Percentiles rank a stretch among this genome's conserved stretches.
Evolutionary conservation across 345 rosid genomes (phyloP).

Genomic region (Reutealis trisperma): DNA sequence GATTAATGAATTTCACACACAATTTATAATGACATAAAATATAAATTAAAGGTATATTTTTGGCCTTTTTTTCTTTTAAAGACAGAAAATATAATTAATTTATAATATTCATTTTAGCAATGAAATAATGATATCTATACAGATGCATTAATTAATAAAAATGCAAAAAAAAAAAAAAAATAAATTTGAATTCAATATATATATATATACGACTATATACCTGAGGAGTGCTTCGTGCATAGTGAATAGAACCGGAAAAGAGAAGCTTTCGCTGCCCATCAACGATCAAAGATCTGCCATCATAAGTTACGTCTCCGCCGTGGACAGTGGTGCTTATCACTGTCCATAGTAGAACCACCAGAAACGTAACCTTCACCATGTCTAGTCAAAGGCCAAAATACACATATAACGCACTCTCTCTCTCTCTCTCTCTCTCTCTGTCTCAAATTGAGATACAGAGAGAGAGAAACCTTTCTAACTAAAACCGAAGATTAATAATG

Average conservation of each 20-base stretch:
- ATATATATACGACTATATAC: neutral
- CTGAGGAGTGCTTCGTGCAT: conserved; percentile 34
- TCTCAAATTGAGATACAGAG: neutral
- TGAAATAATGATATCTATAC: too few species aligned
- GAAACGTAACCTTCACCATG: neutral
- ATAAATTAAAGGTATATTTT: too few species aligned
- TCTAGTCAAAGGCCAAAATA: neutral
- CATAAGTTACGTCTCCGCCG: conserved; percentile 24
- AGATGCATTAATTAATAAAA: neutral
- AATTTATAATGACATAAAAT: too few species aligned
- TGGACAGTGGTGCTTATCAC: neutral
- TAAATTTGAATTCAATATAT: too few species aligned
- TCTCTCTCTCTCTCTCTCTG: neutral
- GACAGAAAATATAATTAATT: too few species aligned
- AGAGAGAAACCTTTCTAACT: neutral
- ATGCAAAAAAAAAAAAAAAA: neutral
- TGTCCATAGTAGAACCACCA: neutral
- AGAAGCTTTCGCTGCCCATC: conserved; percentile 30
- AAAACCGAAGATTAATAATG: neutral
- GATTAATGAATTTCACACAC: too few species aligned
- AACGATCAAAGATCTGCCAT: conserved; percentile 23
- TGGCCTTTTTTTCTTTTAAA: too few species aligned
- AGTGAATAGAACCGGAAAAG: conserved; percentile 37
- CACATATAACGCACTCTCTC: too few species aligned
- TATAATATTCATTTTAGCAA: too few species aligned